phyloP scores from a whole-genome alignment of 768 basidiomycete genomes.

The Favolaschia claudopus region DNA sequence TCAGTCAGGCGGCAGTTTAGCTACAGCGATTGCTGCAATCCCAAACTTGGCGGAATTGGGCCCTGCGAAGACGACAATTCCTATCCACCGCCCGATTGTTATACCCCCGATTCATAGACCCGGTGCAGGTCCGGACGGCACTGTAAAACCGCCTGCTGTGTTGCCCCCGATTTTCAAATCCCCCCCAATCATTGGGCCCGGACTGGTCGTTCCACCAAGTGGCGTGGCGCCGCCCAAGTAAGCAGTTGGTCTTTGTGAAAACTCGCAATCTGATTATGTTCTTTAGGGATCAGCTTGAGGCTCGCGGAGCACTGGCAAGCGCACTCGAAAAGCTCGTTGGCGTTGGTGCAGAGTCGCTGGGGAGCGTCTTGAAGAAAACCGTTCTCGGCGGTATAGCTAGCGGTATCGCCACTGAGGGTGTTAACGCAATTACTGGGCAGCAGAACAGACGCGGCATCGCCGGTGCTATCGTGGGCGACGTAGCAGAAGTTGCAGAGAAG shows the following conservation, averaged over 20 bases:
- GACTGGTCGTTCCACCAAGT: not conserved
- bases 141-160: too few relatives aligned
- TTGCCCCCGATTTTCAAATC: too few relatives aligned
- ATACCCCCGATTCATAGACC: too few relatives aligned
- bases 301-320: not conserved
- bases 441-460: slow-evolving; percentile 3
- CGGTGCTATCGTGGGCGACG: slow-evolving; percentile 9
- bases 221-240: not conserved
- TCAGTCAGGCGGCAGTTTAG: too few relatives aligned
- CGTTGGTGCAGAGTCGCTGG: slow-evolving; percentile 11
- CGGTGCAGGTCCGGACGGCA: too few relatives aligned
- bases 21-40: too few relatives aligned
- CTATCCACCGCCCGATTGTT: too few relatives aligned
- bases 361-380: slow-evolving; percentile 17
- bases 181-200: too few relatives aligned
- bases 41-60: too few relatives aligned
- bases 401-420: slow-evolving; percentile 9
- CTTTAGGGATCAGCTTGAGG: slow-evolving; percentile 12
- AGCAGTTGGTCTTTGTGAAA: not conserved
- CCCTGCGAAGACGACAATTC: too few relatives aligned
- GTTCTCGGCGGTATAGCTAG: slow-evolving; percentile 15
- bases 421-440: slow-evolving; percentile 1
- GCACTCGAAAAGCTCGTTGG: slow-evolving; percentile 14
- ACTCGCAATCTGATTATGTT: not conserved
- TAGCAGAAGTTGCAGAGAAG: slow-evolving; percentile 7